Evolutionary conservation across 495 filamentous ascomycete species (phyloP).

Genomic region (Penicillium cinerascens): DNA sequence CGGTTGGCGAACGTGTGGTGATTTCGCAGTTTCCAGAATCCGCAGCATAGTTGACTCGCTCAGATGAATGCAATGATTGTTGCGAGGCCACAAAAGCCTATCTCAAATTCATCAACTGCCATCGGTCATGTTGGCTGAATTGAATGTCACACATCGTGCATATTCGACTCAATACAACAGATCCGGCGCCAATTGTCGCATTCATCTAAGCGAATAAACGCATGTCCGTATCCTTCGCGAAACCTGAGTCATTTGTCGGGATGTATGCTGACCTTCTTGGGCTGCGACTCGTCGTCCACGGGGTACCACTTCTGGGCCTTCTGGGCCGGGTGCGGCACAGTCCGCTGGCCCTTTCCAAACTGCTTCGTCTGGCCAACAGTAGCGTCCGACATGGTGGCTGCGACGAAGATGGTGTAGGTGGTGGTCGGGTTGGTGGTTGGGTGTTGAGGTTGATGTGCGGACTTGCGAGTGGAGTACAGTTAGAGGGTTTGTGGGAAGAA

Average conservation of each 20-base stretch:
- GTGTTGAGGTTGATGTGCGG: slow-evolving; percentile 44
- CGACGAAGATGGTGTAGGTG: slow-evolving; percentile 46
- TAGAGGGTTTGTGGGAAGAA: slow-evolving; percentile 28
- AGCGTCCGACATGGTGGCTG: slow-evolving; percentile 63
- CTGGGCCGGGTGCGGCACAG: slow-evolving; percentile 74
- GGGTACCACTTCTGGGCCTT: slow-evolving; percentile 99
- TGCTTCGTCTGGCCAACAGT: slow-evolving; percentile 72
- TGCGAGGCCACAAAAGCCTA: background rate
- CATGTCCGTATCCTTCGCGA: slow-evolving; percentile 21
- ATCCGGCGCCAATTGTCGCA: slow-evolving; percentile 34
- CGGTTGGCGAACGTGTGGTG: slow-evolving; percentile 7
- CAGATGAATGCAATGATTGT: slow-evolving; percentile 8
- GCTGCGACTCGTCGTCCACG: slow-evolving; percentile 84
- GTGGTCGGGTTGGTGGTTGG: slow-evolving; percentile 49
- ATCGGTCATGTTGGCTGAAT: slow-evolving; percentile 5
- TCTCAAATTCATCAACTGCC: slow-evolving; percentile 10
- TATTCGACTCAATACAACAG: slow-evolving; percentile 7
- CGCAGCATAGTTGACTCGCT: background rate
- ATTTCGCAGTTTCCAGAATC: background rate
- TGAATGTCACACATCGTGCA: slow-evolving; percentile 2
- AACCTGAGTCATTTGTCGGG: slow-evolving; percentile 12
- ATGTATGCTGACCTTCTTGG: slow-evolving; percentile 77
- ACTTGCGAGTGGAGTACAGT: slow-evolving; percentile 30
- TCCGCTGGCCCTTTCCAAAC: slow-evolving; percentile 95
- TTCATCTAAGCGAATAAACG: slow-evolving; percentile 25